Evolutionary conservation across 1,284 basidiomycete genomes (phyloP), one percentile per base, ranked within the genome.

Genomic region (Amylostereum areolatum): DNA sequence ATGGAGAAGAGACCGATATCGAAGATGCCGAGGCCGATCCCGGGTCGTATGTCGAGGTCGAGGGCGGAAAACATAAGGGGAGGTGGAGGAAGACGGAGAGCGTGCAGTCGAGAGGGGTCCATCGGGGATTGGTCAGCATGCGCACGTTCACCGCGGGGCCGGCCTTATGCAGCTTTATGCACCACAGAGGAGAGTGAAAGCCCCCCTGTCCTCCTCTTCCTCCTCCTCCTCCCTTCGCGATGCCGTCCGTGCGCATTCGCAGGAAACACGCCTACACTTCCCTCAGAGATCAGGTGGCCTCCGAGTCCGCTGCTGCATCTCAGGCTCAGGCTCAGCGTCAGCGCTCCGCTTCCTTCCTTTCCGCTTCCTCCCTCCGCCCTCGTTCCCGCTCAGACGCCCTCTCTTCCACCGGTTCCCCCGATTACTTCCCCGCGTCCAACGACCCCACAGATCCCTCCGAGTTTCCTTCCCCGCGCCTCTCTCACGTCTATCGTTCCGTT

Each of bases 21-120:
- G 63, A 92, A 92, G 45, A 81, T 76, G 3, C 89, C 89, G 40
- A 92, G 74, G 9, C 86, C 85, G 24, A 69, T 68, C n/a, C 89
- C 90, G 30, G 91, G 91, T 53, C 80, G 68, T 51, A 93, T 72
- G 56, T 92, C 88, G 56, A 89, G 73, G 53, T 89, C 84, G 42
- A 87, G 70, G 10, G 77, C 72, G 34, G 84, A 78, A 55, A 79
- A 78, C 83, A 87, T 85, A 41, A 48, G 49, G 54, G 27, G 44
- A 33, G 40, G 28, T 46, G 28, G 7, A 32, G 33, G 18, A 43
- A 49, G 30, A 47, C 41, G 40, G 34, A 27, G 29, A 18, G 18
- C 18, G 18, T 18, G 18, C 18, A 18, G 18, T 18, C 18, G 18
- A 18, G 18, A 18, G 18, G 18, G 18, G 18, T 18, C 18, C 18